These are phyloP conservation scores for Lolium multiflorum DNA, from an alignment of 176 grass and related monocot genomes.

Conservation along the genomic window DNA sequence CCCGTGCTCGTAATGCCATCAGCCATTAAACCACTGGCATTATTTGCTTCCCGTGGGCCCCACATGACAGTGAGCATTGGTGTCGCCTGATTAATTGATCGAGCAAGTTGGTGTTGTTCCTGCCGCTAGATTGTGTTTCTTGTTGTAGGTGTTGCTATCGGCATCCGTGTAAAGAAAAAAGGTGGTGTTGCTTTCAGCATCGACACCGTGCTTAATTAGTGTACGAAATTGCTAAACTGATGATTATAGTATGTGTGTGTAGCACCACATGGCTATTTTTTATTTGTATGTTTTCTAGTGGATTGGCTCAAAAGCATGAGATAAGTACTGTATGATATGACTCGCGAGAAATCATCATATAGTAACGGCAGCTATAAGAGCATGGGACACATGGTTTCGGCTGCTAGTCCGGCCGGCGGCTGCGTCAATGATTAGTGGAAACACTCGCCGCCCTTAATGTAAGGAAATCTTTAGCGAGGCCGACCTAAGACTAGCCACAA, in stretches of 20 bases:
- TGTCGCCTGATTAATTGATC: background rate
- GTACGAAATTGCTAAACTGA: background rate
- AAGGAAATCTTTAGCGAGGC: too few relatives aligned
- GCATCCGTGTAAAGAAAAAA: slow-evolving; percentile 14
- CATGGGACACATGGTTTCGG: background rate
- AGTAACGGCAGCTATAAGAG: background rate
- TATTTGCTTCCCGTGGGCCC: slow-evolving; percentile 28
- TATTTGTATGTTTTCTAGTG: background rate
- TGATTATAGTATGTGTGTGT: background rate
- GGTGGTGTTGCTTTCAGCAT: background rate
- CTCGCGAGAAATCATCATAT: background rate
- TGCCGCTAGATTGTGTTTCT: slow-evolving; percentile 27
- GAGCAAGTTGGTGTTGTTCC: background rate
- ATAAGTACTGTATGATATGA: background rate
- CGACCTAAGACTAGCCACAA: too few relatives aligned
- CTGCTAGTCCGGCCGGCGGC: background rate
- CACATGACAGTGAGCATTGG: background rate
- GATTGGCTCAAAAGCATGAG: background rate
- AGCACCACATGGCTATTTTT: background rate
- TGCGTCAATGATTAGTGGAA: background rate
- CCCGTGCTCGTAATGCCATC: slow-evolving; percentile 7
- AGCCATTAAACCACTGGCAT: slow-evolving; percentile 18
- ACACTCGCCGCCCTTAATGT: too few relatives aligned
- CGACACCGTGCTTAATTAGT: background rate
- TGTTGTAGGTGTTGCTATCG: slow-evolving; percentile 23